Evolutionary conservation across 192 early-diverging fungal species (phyloP).

Genomic region (Mortierella alpina): DNA sequence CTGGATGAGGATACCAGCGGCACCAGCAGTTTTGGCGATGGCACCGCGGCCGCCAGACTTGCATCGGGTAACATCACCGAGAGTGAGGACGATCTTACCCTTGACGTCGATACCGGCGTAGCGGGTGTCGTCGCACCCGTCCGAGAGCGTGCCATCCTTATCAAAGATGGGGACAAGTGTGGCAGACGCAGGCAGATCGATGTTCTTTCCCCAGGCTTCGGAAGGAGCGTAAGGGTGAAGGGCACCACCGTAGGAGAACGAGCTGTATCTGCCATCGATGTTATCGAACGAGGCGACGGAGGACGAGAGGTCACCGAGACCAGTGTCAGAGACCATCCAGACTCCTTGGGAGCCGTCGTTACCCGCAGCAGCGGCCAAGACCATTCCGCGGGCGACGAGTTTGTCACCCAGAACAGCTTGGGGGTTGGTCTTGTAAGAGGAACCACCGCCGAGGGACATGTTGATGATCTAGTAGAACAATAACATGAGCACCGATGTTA

Average conservation of each 20-base stretch:
- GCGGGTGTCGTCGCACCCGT: conserved; percentile 14
- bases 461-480: conserved; percentile 63
- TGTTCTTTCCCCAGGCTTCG: conserved; percentile 9
- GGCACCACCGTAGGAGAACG: conserved; percentile 18
- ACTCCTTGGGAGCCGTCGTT: conserved; percentile 80
- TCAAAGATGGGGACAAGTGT: conserved; percentile 33
- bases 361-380: conserved; percentile 75
- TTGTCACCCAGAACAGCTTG: conserved; percentile 58
- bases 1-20: conserved; percentile 27
- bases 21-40: conserved; percentile 10
- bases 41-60: conserved; percentile 52
- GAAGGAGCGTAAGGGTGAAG: conserved; percentile 19
- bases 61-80: conserved; percentile 28
- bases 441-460: conserved; percentile 74
- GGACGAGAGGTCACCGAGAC: conserved; percentile 63
- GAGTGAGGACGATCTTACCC: conserved; percentile 31
- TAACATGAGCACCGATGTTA: background rate
- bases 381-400: conserved; percentile 58
- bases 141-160: conserved; percentile 21
- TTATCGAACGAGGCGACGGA: conserved; percentile 73
- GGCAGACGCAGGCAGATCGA: conserved; percentile 50
- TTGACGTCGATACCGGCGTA: conserved; percentile 23
- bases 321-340: conserved; percentile 66
- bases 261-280: conserved; percentile 25
- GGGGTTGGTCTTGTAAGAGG: conserved; percentile 66